Evolutionary conservation across 2,329 filamentous ascomycete species (phyloP).

Genomic region (Aspergillus floridensis): DNA sequence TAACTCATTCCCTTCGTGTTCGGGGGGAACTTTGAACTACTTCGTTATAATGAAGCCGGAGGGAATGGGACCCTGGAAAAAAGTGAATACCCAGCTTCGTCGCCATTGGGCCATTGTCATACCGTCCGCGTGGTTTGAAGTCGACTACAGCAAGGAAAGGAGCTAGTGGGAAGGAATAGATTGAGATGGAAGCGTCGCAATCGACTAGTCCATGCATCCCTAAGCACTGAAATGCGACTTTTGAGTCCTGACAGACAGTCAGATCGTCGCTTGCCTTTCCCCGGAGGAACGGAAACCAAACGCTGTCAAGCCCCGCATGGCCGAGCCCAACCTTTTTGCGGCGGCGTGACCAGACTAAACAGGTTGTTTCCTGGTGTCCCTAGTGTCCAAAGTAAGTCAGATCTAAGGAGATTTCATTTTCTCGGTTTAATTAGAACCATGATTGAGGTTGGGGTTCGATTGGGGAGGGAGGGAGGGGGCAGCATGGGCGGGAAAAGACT

Average conservation of each 20-base stretch:
- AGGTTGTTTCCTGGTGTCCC: neutral
- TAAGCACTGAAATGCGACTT: neutral
- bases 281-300: slow-evolving; percentile 37
- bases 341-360: slow-evolving; percentile 15
- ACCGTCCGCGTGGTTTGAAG: neutral
- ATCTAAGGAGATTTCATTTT: neutral
- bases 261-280: slow-evolving; percentile 18
- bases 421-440: neutral
- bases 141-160: neutral
- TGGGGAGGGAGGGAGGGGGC: neutral
- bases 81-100: neutral
- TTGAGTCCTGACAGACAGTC: neutral
- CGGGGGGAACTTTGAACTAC: neutral
- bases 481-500: slow-evolving; percentile 4
- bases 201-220: neutral
- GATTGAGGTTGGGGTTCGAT: neutral
- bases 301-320: slow-evolving; percentile 32
- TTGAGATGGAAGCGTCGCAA: neutral
- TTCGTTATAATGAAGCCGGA: neutral
- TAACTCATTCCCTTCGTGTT: neutral
- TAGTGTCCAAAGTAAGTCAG: neutral
- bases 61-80: neutral
- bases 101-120: neutral
- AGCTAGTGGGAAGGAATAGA: neutral
- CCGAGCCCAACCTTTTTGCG: slow-evolving; percentile 24